Conservation (phyloP, 2,329 filamentous ascomycete species). For the Bipolaris sorokiniana region DNA sequence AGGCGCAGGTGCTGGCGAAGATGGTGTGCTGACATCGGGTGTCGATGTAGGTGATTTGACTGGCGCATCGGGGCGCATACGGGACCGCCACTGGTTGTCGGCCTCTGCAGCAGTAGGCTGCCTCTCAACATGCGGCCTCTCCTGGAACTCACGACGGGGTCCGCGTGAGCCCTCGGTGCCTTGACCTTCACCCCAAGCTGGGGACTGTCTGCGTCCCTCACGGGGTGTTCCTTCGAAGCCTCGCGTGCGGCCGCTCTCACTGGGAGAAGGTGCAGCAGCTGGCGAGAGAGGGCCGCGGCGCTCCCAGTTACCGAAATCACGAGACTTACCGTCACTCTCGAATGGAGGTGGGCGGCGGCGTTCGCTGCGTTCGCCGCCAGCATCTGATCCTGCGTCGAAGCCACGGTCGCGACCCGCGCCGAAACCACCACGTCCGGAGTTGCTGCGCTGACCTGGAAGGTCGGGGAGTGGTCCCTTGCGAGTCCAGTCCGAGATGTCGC, state of each 20-base stretch:
- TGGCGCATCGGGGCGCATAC: conserved; percentile 82
- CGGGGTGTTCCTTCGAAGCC: conserved; percentile 52
- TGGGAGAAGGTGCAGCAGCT: conserved; percentile 53
- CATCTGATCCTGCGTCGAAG: conserved; percentile 60
- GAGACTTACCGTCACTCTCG: conserved; percentile 74
- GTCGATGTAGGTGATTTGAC: conserved; percentile 68
- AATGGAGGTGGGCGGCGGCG: conserved; percentile 69
- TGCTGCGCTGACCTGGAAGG: conserved; percentile 64
- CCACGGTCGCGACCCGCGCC: conserved; percentile 53
- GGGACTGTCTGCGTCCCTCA: conserved; percentile 60
- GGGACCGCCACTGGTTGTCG: conserved; percentile 90
- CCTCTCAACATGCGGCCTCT: conserved; percentile 67
- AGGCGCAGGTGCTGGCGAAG: conserved; percentile 70
- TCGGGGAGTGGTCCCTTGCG: conserved; percentile 89
- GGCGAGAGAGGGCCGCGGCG: conserved; percentile 90
- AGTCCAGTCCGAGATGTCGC: conserved; percentile 89
- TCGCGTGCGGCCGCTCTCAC: conserved; percentile 66
- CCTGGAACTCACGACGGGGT: conserved; percentile 73
- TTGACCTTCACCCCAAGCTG: conserved; percentile 74
- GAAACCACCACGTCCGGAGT: conserved; percentile 55
- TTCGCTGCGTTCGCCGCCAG: conserved; percentile 68
- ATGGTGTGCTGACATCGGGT: conserved; percentile 76
- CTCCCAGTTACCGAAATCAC: conserved; percentile 91
- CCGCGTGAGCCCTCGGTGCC: conserved; percentile 80
- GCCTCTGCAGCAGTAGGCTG: conserved; percentile 86